Conservation (phyloP, 441 rosid genomes). For the Populus trichocarpa region DNA sequence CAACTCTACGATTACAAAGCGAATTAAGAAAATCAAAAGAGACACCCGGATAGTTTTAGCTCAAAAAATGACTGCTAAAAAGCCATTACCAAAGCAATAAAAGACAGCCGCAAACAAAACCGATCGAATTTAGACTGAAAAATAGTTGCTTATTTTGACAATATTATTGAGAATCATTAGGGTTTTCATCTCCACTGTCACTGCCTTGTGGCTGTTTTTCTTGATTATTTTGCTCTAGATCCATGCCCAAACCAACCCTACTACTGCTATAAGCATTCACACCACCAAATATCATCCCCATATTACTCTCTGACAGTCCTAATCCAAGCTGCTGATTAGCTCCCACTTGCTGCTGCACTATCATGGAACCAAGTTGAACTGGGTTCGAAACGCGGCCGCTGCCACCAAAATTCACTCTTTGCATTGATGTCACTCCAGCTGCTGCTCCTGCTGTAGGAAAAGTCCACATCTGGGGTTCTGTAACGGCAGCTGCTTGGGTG, state of each 20-base stretch:
- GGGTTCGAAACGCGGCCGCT: conserved; percentile 35
- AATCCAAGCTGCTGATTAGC: conserved; percentile 57
- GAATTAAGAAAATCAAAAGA: background rate
- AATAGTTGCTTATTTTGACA: background rate
- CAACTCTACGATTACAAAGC: background rate
- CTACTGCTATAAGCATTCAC: conserved; percentile 30
- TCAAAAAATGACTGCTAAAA: background rate
- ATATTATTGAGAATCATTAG: conserved; percentile 35
- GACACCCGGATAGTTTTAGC: background rate
- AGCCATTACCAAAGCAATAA: background rate
- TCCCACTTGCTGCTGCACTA: conserved; percentile 48
- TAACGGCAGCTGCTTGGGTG: conserved; percentile 21
- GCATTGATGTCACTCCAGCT: conserved; percentile 18
- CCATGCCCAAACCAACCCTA: conserved; percentile 55
- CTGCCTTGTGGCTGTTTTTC: conserved; percentile 42
- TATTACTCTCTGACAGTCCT: conserved; percentile 45
- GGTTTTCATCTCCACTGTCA: conserved; percentile 52
- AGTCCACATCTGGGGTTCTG: conserved; percentile 67
- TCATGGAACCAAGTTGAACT: conserved; percentile 66
- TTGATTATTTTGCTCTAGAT: conserved; percentile 41
- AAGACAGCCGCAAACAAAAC: background rate
- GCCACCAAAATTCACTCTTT: conserved; percentile 36
- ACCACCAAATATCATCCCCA: conserved; percentile 34
- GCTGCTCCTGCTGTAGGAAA: conserved; percentile 34
- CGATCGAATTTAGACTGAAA: background rate